Evolutionary conservation across 2,329 filamentous ascomycete genomes (phyloP), one percentile per base, ranked within the genome.

Genomic region (Geosmithia putterillii): DNA sequence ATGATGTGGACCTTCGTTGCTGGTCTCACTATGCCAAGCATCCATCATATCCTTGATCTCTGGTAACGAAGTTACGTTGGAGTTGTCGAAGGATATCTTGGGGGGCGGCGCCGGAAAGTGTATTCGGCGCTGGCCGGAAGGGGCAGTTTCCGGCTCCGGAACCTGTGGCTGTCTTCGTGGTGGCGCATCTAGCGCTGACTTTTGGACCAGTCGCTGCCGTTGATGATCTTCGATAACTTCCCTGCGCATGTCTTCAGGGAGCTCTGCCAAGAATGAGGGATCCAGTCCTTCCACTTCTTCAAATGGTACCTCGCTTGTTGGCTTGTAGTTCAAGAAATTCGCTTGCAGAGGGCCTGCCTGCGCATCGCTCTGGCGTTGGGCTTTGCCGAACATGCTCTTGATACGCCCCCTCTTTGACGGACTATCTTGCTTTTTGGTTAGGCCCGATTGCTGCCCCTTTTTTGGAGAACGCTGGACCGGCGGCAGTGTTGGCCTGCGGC

Each of bases 201-300:
- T 69, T 34, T 77, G 73, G 10, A 77, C 76, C 18, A 82, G 66
- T n/a, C 71, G 76, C 10, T 72, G 58, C 4, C 59, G 59, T 19
- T 54, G 54, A 54, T 89, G 81, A 52, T 94, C 85, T 18, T 77
- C 79, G 2, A 95, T 61, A 7, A 96, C 72, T 60, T 96, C 89
- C 15, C 65, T 69, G 12, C 85, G 78, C 40, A 94, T 74, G 40
- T 94, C 86, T 50, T 84, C 80, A 0, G 90, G 90, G 1, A 96
- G 68, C 15, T 88, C 87, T 1, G 82, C 78, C 3, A 96, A 76
- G 54, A 95, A 89, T 0, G 81, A 79, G 0, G 75, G 67, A 45
- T 86, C 82, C 3, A 86, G 61, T 37, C 74, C 69, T 40, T 71
- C 68, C 1, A 66, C 48, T 6, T 69, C 56, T 1, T 53, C 50